Base-by-base conservation (phyloP, 1,139 yeast species). In the Blastobotrys illinoisensis region DNA sequence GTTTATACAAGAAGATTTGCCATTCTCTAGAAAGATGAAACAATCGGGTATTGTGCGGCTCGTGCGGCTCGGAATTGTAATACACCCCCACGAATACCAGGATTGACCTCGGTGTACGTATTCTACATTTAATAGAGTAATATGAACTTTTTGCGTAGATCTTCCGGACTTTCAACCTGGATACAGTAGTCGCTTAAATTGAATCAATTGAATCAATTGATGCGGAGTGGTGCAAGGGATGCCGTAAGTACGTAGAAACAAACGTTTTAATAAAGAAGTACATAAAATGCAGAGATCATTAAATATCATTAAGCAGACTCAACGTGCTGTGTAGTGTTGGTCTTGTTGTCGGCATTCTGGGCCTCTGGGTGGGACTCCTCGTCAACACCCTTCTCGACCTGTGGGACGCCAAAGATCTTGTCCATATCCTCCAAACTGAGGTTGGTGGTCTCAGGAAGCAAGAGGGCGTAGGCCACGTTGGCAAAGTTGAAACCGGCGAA, bases 361-460 rank as follows among this genome's bases (percentile, higher is more conserved):
- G 40, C 40, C 40, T 32, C 16, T 32, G 40, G 40, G 16, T 7
- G 40, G 14, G 40, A 14, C 40, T 32, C 40, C 40, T 32, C 40
- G 16, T 32, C 40, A n/a, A 32, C 5, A n/a, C 3, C n/a, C n/a
- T n/a, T n/a, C 40, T 32, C 13, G 40, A 32, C 16, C 40, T 32
- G 40, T 9, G 32, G 40, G 3, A 32, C 40, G 7, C 40, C 40
- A n/a, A 84, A 86, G 55, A 77, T 60, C 59, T 74, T 78, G 67
- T 84, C 88, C 60, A 84, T 81, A 65, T 83, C 86, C 68, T 84
- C 89, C 70, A 84, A 75, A 58, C 80, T 73, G 61, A 82, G 76
- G 19, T 87, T 86, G 69, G 80, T 83, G 24, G 89, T 83, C 70
- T 84, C 88, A 64, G 78, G 80, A 50, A 85, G 81, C 32, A 21